Base-by-base conservation (phyloP, 371 early-diverging fungal genomes). In the Syncephalastrum contaminatum region DNA sequence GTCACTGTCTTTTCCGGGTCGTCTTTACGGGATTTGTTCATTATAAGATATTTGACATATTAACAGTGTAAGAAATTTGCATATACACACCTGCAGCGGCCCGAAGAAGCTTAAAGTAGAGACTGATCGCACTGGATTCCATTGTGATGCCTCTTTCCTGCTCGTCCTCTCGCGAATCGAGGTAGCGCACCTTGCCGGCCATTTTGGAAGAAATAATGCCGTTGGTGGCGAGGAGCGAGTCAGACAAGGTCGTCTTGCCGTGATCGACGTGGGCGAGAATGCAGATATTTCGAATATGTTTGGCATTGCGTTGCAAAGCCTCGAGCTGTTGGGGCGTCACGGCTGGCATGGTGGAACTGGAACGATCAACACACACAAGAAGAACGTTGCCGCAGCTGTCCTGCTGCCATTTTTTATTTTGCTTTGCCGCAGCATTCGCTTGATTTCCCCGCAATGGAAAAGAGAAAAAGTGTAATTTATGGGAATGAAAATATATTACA, bases 101-200 rank as follows among this genome's bases (percentile, higher is more conserved):
- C 18, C 69, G 62, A 24, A 89, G 67, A 36, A 94, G 73, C 53
- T 90, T 82, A 70, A 95, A 95, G 62, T 89, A 92, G 5, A 99
- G 80, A 30, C 92, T 92, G 54, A 99, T 96, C 1, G 93, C 96
- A 56, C 93, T 91, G 15, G 98, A 90, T 80, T 99, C 98, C 95
- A 99, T 97, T 0, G 99, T 99, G 65, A 99, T 99, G 19, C 99
- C 99, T 44, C 99, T 87, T 67, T 93, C 88, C 73, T 99, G 99
- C 72, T 99, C 99, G 71, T 99, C 99, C 62, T 94, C 92, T 44
- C 99, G 81, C 47, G 91, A 93, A 82, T 99, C 99, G 48, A 99
- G 80, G 60, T 97, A 99, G 25, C 99, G 86, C n/a, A 98, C 88
- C 63, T 97, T 96, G 16, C 99, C 99, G 1, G 99, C 98, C 50